Conservation (phyloP, 306 rosid species). For the Cercis canadensis region DNA sequence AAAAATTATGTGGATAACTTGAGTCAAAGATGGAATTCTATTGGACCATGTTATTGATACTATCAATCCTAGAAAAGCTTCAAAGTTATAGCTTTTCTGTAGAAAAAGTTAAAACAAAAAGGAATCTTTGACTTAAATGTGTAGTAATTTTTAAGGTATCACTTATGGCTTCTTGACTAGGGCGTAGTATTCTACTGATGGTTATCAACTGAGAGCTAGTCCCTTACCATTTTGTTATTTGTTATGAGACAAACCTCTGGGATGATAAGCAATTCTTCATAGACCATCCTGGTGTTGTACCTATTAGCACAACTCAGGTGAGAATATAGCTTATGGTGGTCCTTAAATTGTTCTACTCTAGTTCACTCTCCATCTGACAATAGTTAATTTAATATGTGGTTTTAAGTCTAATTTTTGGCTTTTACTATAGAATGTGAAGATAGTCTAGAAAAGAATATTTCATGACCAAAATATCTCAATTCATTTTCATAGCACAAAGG, state of each 20-base stretch:
- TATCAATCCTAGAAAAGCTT: too few species aligned
- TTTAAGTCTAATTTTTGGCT: not conserved
- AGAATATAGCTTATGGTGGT: not conserved
- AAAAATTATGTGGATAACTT: too few species aligned
- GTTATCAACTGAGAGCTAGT: constrained; percentile 15
- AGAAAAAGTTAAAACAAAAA: too few species aligned
- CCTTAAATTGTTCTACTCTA: not conserved
- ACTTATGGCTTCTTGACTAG: not conserved
- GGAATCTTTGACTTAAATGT: too few species aligned
- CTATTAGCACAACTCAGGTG: constrained; percentile 65
- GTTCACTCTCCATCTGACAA: not conserved
- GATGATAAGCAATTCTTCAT: constrained; percentile 66
- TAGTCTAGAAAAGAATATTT: too few species aligned
- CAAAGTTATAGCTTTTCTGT: too few species aligned
- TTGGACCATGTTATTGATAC: too few species aligned
- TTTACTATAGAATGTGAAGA: not conserved
- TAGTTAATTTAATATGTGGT: not conserved
- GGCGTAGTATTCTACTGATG: not conserved
- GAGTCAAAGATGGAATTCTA: too few species aligned
- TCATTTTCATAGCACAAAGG: too few species aligned
- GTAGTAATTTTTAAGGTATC: too few species aligned
- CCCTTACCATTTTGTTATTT: constrained; percentile 19
- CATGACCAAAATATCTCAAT: too few species aligned
- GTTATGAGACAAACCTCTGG: constrained; percentile 59
- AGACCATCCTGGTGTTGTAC: constrained; percentile 74